Evolutionary conservation across 805 yeast genomes (phyloP).

Genomic region (Starmerella cellae): DNA sequence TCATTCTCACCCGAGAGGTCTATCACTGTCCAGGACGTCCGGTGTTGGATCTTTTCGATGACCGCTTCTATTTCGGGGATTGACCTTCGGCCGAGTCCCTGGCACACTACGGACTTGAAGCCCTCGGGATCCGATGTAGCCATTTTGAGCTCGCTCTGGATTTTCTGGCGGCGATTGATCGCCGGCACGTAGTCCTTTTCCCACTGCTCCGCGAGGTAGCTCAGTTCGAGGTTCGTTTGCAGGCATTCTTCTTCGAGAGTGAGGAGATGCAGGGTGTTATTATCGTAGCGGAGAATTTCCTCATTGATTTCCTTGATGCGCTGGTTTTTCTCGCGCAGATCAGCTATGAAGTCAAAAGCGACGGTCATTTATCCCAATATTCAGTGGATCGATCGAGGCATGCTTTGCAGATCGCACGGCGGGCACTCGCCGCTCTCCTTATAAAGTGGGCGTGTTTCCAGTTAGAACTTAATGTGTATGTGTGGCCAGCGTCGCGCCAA

Average conservation of each 20-base stretch:
- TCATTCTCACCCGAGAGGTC: not conserved
- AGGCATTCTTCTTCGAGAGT: constrained; percentile 5
- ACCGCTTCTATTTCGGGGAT: not conserved
- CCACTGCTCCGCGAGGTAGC: constrained; percentile 4
- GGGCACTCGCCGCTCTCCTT: too few species aligned
- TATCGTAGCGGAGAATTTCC: constrained; percentile 5
- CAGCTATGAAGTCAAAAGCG: too few species aligned
- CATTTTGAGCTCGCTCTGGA: constrained; percentile 7
- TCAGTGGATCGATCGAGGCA: too few species aligned
- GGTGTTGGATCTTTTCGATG: not conserved
- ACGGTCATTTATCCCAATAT: too few species aligned
- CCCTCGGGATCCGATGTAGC: constrained; percentile 1
- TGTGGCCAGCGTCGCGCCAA: too few species aligned
- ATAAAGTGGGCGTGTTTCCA: too few species aligned
- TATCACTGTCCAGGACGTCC: not conserved
- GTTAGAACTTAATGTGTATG: too few species aligned
- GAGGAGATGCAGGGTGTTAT: constrained; percentile 7
- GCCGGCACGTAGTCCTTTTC: constrained; percentile 12
- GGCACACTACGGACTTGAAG: not conserved
- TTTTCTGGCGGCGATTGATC: constrained; percentile 4
- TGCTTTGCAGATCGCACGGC: too few species aligned
- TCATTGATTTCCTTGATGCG: constrained; percentile 8
- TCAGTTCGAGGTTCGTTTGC: not conserved
- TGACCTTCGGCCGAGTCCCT: not conserved
- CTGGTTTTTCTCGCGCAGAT: constrained; percentile 8